Evolutionary conservation across 73 alveolate genomes (phyloP), one percentile per base, ranked within the genome.

Genomic region (Stentor coeruleus): DNA sequence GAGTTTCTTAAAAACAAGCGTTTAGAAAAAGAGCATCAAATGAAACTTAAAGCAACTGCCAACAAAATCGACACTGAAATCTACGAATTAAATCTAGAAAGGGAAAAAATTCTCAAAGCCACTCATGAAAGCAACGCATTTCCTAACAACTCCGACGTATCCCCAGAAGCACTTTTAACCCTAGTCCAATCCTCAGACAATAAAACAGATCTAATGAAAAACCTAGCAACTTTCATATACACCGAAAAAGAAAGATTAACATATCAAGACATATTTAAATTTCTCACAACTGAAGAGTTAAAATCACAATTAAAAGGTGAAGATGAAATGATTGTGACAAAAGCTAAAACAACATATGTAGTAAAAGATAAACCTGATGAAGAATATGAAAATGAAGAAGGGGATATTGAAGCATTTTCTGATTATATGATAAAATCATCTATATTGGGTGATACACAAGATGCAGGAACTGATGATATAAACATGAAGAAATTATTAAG

Each of bases 111-210:
- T 28, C 1, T 31, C 33, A 28, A 14, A 66, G 33, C 20, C 14
- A 66, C 79, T 20, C n/a, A 2, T 28, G 79, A 26, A 26, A 66
- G 42, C 36, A 2, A 40, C 79, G 79, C 79, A 66, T 66, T 66
- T 66, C 79, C 79, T 37, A 66, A 66, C 33, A 28, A 37, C 33
- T 14, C 1, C n/a, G 79, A 66, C 11, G 39, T 66, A 37, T 28
- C n/a, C 39, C 79, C 79, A 28, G n/a, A 20, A 2, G 39, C 33
- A 1, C 36, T 66, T 0, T 15, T 66, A 33, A 66, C n/a, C 33
- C 11, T 66, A 31, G 33, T 66, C 33, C 49, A 66, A 28, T 0
- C 3, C 37, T 20, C 79, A 0, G 33, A 20, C 42, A 20, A 20
- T 66, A 15, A 20, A 1, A 26, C 40, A 20, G 37, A 66, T 28